Conservation (phyloP, 2,329 filamentous ascomycete species). For the Colletotrichum aenigma region DNA sequence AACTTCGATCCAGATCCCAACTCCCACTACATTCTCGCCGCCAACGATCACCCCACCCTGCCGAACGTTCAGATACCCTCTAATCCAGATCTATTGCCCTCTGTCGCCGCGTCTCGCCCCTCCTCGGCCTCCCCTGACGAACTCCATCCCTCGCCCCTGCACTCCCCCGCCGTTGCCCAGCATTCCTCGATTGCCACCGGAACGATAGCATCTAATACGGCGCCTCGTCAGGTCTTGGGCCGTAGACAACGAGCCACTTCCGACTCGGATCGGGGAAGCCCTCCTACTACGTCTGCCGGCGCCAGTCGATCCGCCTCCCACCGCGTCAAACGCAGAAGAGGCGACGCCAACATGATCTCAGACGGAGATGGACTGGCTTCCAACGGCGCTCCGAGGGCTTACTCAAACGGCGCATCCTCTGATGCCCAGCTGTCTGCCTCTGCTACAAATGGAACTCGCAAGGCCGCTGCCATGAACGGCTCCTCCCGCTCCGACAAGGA, state of each 20-base stretch:
- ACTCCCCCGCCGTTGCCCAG: conserved; percentile 17
- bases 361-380: conserved; percentile 55
- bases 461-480: conserved; percentile 20
- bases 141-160: conserved; percentile 21
- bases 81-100: conserved; percentile 50
- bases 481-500: conserved; percentile 27
- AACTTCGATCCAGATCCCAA: conserved; percentile 32
- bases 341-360: conserved; percentile 65
- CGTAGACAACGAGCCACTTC: conserved; percentile 56
- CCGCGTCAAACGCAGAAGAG: conserved; percentile 59
- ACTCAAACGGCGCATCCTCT: conserved; percentile 62
- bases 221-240: conserved; percentile 50
- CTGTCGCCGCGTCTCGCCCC: conserved; percentile 28
- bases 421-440: conserved; percentile 34
- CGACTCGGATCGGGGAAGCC: conserved; percentile 39
- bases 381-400: conserved; percentile 58
- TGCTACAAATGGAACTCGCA: conserved; percentile 50
- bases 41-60: conserved; percentile 70
- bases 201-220: conserved; percentile 45
- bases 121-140: conserved; percentile 18
- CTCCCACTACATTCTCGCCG: conserved; percentile 42
- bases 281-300: conserved; percentile 24
- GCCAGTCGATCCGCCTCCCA: conserved; percentile 24
- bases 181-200: conserved; percentile 34
- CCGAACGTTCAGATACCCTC: conserved; percentile 53